Evolutionary conservation across 2,329 filamentous ascomycete species (phyloP).

Genomic region (Aspergillus viridinutans): DNA sequence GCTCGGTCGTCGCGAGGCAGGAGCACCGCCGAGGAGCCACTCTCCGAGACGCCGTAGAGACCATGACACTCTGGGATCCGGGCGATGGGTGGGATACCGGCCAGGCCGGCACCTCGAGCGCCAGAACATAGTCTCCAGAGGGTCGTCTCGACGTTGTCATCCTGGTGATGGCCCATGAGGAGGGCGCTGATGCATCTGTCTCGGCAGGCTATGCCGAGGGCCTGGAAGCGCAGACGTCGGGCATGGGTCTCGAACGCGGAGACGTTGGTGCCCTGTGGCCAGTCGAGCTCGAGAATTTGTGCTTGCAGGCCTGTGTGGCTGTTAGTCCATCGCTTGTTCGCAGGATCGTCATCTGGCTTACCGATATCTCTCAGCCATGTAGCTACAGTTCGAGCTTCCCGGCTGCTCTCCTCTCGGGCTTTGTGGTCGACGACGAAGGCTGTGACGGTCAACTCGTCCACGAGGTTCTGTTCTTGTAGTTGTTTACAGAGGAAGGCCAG

Average conservation of each 20-base stretch:
- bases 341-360: slow-evolving; percentile 20
- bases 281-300: slow-evolving; percentile 46
- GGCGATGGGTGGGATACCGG: slow-evolving; percentile 61
- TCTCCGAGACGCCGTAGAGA: slow-evolving; percentile 66
- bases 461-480: slow-evolving; percentile 16
- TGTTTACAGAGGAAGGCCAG: slow-evolving; percentile 68
- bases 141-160: slow-evolving; percentile 89
- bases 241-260: slow-evolving; percentile 74
- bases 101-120: slow-evolving; percentile 65
- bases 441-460: slow-evolving; percentile 34
- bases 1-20: neutral
- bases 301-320: slow-evolving; percentile 28
- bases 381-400: slow-evolving; percentile 52
- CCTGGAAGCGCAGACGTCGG: slow-evolving; percentile 67
- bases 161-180: slow-evolving; percentile 78
- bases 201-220: slow-evolving; percentile 60
- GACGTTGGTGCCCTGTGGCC: slow-evolving; percentile 37
- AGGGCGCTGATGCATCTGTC: slow-evolving; percentile 53
- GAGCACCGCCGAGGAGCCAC: slow-evolving; percentile 48
- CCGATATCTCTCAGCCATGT: slow-evolving; percentile 43
- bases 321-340: neutral
- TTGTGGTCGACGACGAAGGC: slow-evolving; percentile 61
- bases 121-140: slow-evolving; percentile 70
- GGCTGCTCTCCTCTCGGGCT: slow-evolving; percentile 50
- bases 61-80: slow-evolving; percentile 82